Base-by-base conservation (phyloP, 2,329 filamentous ascomycete species). In the Xylaria sp. region DNA sequence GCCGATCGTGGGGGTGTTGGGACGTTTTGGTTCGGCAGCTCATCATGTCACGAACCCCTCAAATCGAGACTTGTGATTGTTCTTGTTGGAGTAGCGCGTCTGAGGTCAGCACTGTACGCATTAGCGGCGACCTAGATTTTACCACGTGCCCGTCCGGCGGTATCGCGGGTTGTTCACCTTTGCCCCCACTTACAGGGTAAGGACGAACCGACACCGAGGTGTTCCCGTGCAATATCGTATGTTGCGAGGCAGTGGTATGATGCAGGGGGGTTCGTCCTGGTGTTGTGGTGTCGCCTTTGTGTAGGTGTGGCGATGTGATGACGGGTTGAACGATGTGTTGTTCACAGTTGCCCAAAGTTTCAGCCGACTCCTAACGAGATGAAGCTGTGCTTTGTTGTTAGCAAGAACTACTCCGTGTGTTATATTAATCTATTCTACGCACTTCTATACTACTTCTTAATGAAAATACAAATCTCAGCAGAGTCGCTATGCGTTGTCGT, bases 121-220 rank as follows among this genome's bases (percentile, higher is more conserved):
- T 40, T 63, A 46, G 49, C 60, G 60, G 49, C 49, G 49, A 26
- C 49, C 26, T 46, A 38, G n/a, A 44, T 23, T 44, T 63, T 49
- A 53, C 33, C 49, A 63, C 60, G 60, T 63, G 38, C 40, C 26
- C 20, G 15, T 42, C 56, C 31, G 51, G 51, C 51, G 31, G 48
- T 51, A 51, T 51, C 26, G 48, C 48, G 48, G 48, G 26, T 26
- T 31, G n/a, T 31, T 49, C 26, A 23, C 53, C 51, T 42, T 44
- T 38, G 28, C 28, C 31, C 51, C 51, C 31, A 36, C 51, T 36
- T 54, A 36, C 31, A 31, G n/a, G 31, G 51, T 17, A 36, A 54
- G 51, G 9, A n/a, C 28, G n/a, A 36, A 36, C 31, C n/a, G 31
- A 23, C 51, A n/a, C 51, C 36, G 31, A 31, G 51, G 36, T 54